Base-by-base conservation (phyloP, 306 rosid genomes). In the Canavalia gladiata region DNA sequence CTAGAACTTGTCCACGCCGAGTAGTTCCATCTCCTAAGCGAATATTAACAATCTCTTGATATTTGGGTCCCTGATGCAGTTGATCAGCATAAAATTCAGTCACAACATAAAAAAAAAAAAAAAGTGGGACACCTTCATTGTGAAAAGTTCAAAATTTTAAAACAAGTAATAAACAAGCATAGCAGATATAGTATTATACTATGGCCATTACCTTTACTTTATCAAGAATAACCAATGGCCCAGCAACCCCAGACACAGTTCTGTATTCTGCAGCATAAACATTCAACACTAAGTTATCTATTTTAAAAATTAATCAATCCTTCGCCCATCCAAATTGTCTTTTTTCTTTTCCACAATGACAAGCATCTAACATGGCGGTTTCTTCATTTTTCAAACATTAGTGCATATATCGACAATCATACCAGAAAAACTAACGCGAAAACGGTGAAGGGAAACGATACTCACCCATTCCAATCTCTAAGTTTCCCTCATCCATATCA, bases 211-310 rank as follows among this genome's bases (percentile, higher is more conserved):
- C 99, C 98, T 95, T 95, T 54, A 95, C 99, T 91, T 95, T 95
- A 4, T 95, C 98, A 65, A 95, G 98, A 83, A 95, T 95, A 70
- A 95, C 99, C 85, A 95, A 84, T 28, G 99, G 99, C 74, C 99
- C 99, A 54, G 99, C 99, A 85, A 95, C 98, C 39, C 99, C 99
- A 73, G 99, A 95, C 70, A 95, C 99, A 73, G 99, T 95, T 90
- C 99, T 90, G 78, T 95, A 95, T 84, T 93, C 98, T 95, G 96
- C 80, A 89, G 72, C 70, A 78, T 25, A 46, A 79, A 79, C 18
- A 59, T 2, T 51, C 60, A 68, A 72, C 60, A 60, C 8, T 46
- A 84, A 25, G 52, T 54, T 66, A 72, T 54, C 50, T 54, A 49
- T 56, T 75, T 52, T 8, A 34, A 52, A 72, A 34, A 12, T 58